These are phyloP conservation scores for Fusarium vanettenii DNA, from an alignment of 2,329 filamentous ascomycete genomes.

Conservation along the genomic window DNA sequence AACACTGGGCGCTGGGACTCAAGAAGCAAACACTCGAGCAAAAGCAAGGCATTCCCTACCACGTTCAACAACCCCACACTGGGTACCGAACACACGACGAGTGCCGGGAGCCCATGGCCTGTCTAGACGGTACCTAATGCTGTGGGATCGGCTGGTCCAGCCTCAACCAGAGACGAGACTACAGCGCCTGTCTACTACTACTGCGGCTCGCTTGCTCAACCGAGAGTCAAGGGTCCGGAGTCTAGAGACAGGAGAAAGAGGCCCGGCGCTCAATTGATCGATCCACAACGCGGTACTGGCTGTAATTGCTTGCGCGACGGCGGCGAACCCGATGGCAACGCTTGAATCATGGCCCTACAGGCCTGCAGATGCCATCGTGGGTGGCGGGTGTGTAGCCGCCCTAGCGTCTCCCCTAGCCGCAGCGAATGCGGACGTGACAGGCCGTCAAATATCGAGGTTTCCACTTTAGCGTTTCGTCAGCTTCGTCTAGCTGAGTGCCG, in stretches of 20 bases:
- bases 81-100: constrained; percentile 30
- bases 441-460: constrained; percentile 38
- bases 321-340: constrained; percentile 33
- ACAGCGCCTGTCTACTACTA: background rate
- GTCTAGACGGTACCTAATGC: background rate
- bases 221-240: background rate
- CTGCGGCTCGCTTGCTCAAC: background rate
- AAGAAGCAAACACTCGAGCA: constrained; percentile 24
- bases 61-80: constrained; percentile 25
- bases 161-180: constrained; percentile 17
- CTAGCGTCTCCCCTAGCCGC: constrained; percentile 42
- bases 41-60: constrained; percentile 31
- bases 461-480: constrained; percentile 31
- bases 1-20: constrained; percentile 12
- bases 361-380: constrained; percentile 40
- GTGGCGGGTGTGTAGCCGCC: constrained; percentile 45
- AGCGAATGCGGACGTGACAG: constrained; percentile 40
- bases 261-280: constrained; percentile 8
- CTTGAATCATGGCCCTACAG: constrained; percentile 38
- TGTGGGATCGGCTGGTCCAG: constrained; percentile 11
- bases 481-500: constrained; percentile 12
- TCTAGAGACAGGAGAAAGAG: background rate
- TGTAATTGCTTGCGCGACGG: constrained; percentile 35
- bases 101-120: constrained; percentile 25
- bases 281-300: constrained; percentile 32